Evolutionary conservation across 31 red algal species (phyloP), one percentile per base, ranked within the genome.

Genomic region (Porphyra umbilicalis): DNA sequence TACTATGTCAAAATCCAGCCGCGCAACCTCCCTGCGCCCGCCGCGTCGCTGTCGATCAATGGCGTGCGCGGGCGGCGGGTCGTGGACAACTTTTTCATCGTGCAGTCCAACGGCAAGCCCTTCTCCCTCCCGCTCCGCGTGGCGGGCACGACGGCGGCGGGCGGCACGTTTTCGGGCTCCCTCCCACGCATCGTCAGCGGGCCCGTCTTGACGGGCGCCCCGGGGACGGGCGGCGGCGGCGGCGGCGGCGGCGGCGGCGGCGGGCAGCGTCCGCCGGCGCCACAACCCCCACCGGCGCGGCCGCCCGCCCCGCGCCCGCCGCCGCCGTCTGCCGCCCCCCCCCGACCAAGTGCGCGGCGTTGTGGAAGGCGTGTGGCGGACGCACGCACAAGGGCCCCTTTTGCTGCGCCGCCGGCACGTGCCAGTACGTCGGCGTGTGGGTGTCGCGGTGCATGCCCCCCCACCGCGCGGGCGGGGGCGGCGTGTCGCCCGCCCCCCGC

Each of bases 51-150:
- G 35, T 7, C n/a, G 15, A 40, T 85, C 67, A 82, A 77, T 34
- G 82, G 83, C 6, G 32, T 79, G 32, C 35, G 42, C n/a, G 88
- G 76, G 35, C 35, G 34, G 75, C 39, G 76, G 78, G 81, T 79
- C 38, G 78, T 85, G 42, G 88, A 90, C 71, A 90, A 90, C 80
- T 90, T 90, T 80, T 85, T 34, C 40, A 84, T 85, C 76, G 75
- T 81, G 32, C 85, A 82, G 80, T 35, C 77, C 34, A 79, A 35
- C 20, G 85, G 79, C 16, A 79, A 79, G 13, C n/a, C n/a, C n/a
- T 82, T 81, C 29, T 31, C 38, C 6, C 74, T 76, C 30, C 79
- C 79, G 15, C 30, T 82, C 57, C 34, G 32, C 25, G 38, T 88
- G 30, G 14, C 29, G 30, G 77, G 81, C 34, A 76, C 34, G 7